Evolutionary conservation across 331 rosid species (phyloP), one percentile per base, ranked within the genome.

Genomic region (Saraca asoca): DNA sequence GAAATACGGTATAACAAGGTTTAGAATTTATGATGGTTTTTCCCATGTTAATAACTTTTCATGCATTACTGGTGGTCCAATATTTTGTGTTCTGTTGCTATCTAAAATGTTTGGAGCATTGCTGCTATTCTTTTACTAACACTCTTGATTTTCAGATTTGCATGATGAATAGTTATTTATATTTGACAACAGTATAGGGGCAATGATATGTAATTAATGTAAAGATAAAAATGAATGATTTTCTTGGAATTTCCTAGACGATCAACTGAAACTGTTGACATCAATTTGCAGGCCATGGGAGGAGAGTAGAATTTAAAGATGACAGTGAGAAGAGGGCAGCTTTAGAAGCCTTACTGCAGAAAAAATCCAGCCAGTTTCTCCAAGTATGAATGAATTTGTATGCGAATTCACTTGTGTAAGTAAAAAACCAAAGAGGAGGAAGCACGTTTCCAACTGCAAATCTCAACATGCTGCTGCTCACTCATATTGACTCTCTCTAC

Each of bases 231-330:
- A 24, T 45, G 51, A 5, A n/a, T 45, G 5, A n/a, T n/a, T 45
- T 13, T 13, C 0, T 53, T 2, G 15, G 6, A 18, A 52, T 2
- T 52, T 18, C 34, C 58, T 37, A 7, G 14, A 16, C 10, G 31
- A 7, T 44, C 31, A 10, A 46, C 14, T 50, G 16, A 45, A 29
- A 50, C n/a, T 42, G 9, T 29, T 62, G 8, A 24, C 31, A 41
- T 42, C 0, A 7, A 19, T 44, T 31, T 46, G 55, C 43, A 62
- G 68, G 68, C 20, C 68, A 62, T 45, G 68, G 68, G 46, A 62
- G 68, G 68, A 62, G 68, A 33, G 13, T 62, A 11, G 29, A 62
- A 46, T 62, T 62, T 31, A 46, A 62, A 62, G 68, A 62, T 45
- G 11, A 46, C 24, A 24, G 20, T 34, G 68, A 62, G 56, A 62